Conservation (phyloP, 2,329 filamentous ascomycete genomes). For the Verticillium nubilum region DNA sequence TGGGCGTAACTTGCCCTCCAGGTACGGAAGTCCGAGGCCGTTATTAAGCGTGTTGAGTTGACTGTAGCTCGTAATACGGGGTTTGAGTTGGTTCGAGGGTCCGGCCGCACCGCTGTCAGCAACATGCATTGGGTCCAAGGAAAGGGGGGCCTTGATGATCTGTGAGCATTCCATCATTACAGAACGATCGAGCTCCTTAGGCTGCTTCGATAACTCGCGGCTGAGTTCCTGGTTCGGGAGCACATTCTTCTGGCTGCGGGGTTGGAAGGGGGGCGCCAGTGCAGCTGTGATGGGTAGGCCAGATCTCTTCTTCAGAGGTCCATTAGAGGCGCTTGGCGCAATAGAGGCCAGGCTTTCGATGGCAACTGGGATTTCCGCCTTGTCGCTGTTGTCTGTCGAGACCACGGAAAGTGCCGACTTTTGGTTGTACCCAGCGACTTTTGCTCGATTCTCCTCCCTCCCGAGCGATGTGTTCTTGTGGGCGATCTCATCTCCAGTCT, state of each 20-base stretch:
- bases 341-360: not conserved
- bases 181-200: not conserved
- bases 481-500: not conserved
- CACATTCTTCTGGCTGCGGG: constrained; percentile 19
- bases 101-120: not conserved
- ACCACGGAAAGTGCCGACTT: not conserved
- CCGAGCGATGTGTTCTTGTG: not conserved
- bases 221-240: not conserved
- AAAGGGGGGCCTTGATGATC: not conserved
- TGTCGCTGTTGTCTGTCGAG: not conserved
- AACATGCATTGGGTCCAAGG: not conserved
- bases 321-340: constrained; percentile 2
- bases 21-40: constrained; percentile 38
- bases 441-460: not conserved
- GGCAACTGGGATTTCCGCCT: not conserved
- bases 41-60: not conserved
- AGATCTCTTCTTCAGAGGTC: constrained; percentile 25
- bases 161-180: not conserved
- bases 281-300: constrained; percentile 40
- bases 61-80: not conserved
- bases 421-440: not conserved
- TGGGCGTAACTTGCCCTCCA: constrained; percentile 45
- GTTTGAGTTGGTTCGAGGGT: not conserved
- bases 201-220: not conserved
- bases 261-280: constrained; percentile 43